Conservation (phyloP, 2,329 filamentous ascomycete genomes). For the Sarocladium oryzae region DNA sequence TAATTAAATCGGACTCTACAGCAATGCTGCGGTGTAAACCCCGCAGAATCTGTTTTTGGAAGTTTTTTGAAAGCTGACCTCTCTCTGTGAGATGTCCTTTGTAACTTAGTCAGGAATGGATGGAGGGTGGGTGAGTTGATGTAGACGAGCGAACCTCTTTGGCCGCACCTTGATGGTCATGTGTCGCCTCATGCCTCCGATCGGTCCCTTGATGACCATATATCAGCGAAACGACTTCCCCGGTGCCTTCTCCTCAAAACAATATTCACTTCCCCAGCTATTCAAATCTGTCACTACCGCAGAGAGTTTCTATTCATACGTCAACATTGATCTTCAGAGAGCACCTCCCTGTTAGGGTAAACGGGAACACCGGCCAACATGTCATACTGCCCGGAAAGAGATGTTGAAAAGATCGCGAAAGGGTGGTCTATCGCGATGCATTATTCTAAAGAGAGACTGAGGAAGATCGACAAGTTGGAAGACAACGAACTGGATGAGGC, state of each 20-base stretch:
- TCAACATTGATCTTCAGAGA: too few species aligned
- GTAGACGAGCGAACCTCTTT: slow-evolving; percentile 5
- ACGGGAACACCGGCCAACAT: slow-evolving; percentile 12
- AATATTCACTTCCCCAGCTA: too few species aligned
- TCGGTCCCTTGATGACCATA: not conserved
- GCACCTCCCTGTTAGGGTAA: not conserved
- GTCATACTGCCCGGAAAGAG: slow-evolving; percentile 20
- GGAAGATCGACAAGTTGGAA: slow-evolving; percentile 24
- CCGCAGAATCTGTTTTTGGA: too few species aligned
- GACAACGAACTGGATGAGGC: slow-evolving; percentile 26
- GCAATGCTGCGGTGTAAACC: too few species aligned
- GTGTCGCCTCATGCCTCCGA: not conserved
- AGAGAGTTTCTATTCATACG: too few species aligned
- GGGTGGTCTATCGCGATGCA: slow-evolving; percentile 31
- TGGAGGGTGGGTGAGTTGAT: not conserved
- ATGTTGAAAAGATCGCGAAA: slow-evolving; percentile 28
- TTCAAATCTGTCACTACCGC: too few species aligned
- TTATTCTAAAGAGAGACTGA: slow-evolving; percentile 28
- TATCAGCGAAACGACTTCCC: not conserved
- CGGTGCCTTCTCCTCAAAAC: not conserved
- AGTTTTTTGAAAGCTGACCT: not conserved
- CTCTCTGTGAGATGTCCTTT: not conserved
- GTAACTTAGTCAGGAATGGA: not conserved
- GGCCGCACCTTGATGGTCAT: slow-evolving; percentile 7
- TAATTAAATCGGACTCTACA: too few species aligned